Base-by-base conservation (phyloP, 23 red algal genomes). In the Rhodosorus marinus region DNA sequence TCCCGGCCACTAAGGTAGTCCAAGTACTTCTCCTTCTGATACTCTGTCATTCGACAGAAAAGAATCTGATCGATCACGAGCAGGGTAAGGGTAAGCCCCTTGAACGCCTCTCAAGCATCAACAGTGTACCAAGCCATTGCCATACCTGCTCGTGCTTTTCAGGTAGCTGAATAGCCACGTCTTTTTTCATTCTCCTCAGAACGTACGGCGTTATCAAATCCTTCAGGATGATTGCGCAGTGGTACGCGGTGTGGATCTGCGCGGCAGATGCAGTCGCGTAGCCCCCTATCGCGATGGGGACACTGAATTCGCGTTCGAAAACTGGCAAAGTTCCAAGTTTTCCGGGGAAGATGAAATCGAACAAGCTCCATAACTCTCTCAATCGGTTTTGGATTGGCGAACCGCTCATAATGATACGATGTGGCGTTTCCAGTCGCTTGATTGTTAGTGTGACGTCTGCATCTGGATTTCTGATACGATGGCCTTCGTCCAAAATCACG, bases 321-420 rank as follows among this genome's bases (percentile, higher is more conserved):
- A 75, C 71, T 2, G 71, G 78, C 47, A 98, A 59, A 2, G 90
- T 98, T 49, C 90, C 90, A 5, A 98, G 67, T 35, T 70, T 78
- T 62, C 90, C 90, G 14, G 90, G 90, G 51, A 73, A 98, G 2
- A 85, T 70, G 72, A 98, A 98, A 60, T 98, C 90, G 59, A 98
- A 98, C 1, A 98, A 66, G 24, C 64, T 74, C 90, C 90, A 98
- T 4, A 98, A 64, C 52, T 98, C 90, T 21, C 77, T 72, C 35
- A 98, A 50, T 35, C 81, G 77, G 25, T 98, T 98, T 47, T 98
- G 90, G 52, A 98, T 59, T 2, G 90, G 90, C 17, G 90, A 74
- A 28, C 90, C 90, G 41, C 64, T 80, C 20, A 98, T 34, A 24
- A 98, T 79, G 19, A 98, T 85, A 21, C 90, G 90, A 57, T 80